A percentile compares a stretch with the other conserved stretches of the same genome.
These are phyloP conservation scores for Rhizopogon salebrosus DNA, from an alignment of 768 basidiomycete species.

Conservation along the genomic window DNA sequence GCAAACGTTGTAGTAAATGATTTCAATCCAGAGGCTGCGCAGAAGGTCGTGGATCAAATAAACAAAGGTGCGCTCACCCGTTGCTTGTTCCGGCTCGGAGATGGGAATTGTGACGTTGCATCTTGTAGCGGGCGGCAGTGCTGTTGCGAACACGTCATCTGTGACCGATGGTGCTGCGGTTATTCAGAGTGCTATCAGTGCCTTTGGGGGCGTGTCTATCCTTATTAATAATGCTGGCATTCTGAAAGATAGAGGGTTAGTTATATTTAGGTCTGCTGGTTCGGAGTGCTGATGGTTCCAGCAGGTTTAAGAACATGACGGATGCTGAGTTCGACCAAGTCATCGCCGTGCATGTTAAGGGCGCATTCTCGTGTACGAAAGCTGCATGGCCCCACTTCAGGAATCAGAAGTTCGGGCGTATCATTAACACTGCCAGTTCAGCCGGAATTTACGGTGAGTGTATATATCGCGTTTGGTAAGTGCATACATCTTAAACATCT, in stretches of 20 bases:
- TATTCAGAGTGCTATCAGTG: conserved; percentile 78
- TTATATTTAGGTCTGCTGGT: background rate
- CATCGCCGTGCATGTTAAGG: conserved; percentile 87
- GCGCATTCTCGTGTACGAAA: conserved; percentile 87
- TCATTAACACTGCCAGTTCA: conserved; percentile 93
- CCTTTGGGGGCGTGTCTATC: conserved; percentile 80
- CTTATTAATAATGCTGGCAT: conserved; percentile 97
- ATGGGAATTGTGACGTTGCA: background rate
- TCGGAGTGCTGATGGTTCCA: background rate
- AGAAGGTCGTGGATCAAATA: conserved; percentile 91
- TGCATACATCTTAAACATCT: background rate
- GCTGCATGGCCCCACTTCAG: conserved; percentile 96
- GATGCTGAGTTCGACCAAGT: conserved; percentile 93
- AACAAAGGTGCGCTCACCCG: conserved; percentile 51
- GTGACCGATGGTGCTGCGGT: conserved; percentile 85
- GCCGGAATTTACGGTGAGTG: conserved; percentile 84
- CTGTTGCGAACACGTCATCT: conserved; percentile 80
- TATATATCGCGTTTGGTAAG: background rate
- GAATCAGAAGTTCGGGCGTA: conserved; percentile 89
- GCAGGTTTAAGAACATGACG: conserved; percentile 94
- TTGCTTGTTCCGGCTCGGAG: background rate
- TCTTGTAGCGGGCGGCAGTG: conserved; percentile 76
- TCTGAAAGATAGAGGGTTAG: conserved; percentile 72
- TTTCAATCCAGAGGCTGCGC: conserved; percentile 81
- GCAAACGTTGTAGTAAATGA: conserved; percentile 96